Base-by-base conservation (phyloP, 768 basidiomycete genomes). In the Panus rudis region DNA sequence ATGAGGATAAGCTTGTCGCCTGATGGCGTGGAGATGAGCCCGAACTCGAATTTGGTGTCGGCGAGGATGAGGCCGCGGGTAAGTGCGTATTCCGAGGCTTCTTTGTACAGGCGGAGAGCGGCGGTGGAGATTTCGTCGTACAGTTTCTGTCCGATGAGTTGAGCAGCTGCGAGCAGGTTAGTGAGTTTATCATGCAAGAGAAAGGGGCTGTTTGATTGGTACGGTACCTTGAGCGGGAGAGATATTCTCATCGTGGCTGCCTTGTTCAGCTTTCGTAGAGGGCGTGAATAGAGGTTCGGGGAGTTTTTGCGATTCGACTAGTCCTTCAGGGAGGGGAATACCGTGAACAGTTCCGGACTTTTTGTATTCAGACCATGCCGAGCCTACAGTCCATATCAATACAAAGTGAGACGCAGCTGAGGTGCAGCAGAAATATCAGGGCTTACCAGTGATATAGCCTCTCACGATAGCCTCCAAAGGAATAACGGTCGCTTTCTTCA, bases 11-110 rank as follows among this genome's bases (percentile, higher is more conserved):
- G 70, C 52, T 59, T 59, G 5, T 52, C 30, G 17, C 43, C 44
- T 3, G 41, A 52, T 7, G 54, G 37, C 26, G 41, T 40, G 13
- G 63, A 69, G 37, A 92, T 56, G 33, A 97, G 76, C 4, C 96
- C 96, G 57, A 99, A 99, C 66, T 98, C 96, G 63, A 98, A 97
- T 62, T 99, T 99, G 30, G 93, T 98, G 63, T 99, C 94, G 19
- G 92, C 96, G 33, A 99, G 81, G 55, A 98, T 96, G 45, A 98
- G 71, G 14, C 91, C 93, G 4, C 79, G 75, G 5, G 75, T 70
- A 21, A 69, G 65, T 7, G 91, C 88, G 54, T 90, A 78, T 21
- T 69, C 75, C 0, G 89, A 79, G 2, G 92, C 93, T 30, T 78
- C 71, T 30, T 68, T 70, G 68, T 91, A 92, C 1, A 92, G 66